Base-by-base conservation (phyloP, 345 rosid species). In the Clausena lansium region DNA sequence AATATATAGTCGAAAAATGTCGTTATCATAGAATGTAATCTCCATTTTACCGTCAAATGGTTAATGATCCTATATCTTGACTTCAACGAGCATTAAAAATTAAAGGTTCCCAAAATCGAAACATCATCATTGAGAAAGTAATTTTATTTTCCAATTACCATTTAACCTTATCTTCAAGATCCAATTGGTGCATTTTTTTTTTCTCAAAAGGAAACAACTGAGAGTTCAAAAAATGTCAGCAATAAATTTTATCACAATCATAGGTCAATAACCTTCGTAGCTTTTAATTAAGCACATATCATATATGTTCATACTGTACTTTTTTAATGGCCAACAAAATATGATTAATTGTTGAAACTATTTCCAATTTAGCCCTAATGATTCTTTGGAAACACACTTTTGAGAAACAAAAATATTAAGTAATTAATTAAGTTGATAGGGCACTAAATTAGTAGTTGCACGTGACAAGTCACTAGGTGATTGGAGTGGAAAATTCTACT, bases 41-140 rank as follows among this genome's bases (percentile, higher is more conserved):
- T 35, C 17, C 39, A 64, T 10, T 32, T 13, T 65, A 20, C 27
- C 45, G 20, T 65, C 35, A 5, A 52, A 70, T 45, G 7, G 61
- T 50, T 50, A 52, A 5, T 52, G 74, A 30, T 1, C 60, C 25
- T 32, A 30, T 70, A 45, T 0, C 50, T 13, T 45, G 50, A 11
- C 38, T 47, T 70, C 13, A 70, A 47, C 28, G 33, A 60, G 24
- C 35, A 22, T 59, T 30, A 27, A 69, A 60, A 41, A 57, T 36
- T 33, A 19, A 69, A 15, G 41, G 74, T 28, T 19, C 50, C 19
- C 36, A 38, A 30, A 20, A 10, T 67, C 17, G 54, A 67, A 79
- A 74, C 75, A 67, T 11, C 10, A 66, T 73, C 27, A 74, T 74
- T 59, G 60, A 74, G 55, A 74, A 67, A 35, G 57, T 35, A 47